These are phyloP conservation scores for Ogataea saltuana DNA, from an alignment of 805 yeast genomes.

Conservation along the genomic window DNA sequence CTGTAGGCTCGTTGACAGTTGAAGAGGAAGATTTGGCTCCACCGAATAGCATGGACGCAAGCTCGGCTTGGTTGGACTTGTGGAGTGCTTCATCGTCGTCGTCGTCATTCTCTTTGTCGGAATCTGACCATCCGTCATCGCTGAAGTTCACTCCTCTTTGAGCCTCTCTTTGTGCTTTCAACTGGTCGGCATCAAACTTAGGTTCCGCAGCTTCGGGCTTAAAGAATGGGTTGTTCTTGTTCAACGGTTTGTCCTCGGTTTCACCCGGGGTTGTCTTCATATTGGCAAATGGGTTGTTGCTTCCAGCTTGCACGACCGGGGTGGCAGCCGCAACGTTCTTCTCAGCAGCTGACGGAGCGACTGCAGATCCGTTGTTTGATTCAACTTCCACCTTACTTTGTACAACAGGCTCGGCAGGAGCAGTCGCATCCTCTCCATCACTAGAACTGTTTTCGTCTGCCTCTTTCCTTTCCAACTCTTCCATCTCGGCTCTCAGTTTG, in stretches of 20 bases:
- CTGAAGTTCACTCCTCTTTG: conserved; percentile 57
- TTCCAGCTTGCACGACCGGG: conserved; percentile 24
- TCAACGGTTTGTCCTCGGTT: conserved; percentile 12
- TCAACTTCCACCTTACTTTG: conserved; percentile 17
- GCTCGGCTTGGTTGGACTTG: conserved; percentile 55
- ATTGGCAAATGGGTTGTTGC: conserved; percentile 54
- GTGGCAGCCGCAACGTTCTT: conserved; percentile 17
- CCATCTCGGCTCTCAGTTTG: conserved; percentile 59
- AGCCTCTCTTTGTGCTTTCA: conserved; percentile 70
- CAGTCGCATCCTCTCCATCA: conserved; percentile 26
- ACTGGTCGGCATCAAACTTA: conserved; percentile 53
- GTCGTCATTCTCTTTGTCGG: conserved; percentile 43
- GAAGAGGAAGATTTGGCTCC: conserved; percentile 48
- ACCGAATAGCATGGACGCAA: conserved; percentile 56
- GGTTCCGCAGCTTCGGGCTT: conserved; percentile 42
- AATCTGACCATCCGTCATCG: conserved; percentile 43
- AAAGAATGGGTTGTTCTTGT: conserved; percentile 55
- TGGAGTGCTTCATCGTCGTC: conserved; percentile 49
- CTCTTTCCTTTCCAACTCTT: conserved; percentile 46
- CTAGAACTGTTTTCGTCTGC: conserved; percentile 34
- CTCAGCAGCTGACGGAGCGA: conserved; percentile 19
- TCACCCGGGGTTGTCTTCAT: conserved; percentile 20
- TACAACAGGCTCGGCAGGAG: too few relatives aligned
- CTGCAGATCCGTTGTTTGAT: conserved; percentile 8
- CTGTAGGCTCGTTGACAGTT: conserved; percentile 20